Evolutionary conservation across 495 filamentous ascomycete genomes (phyloP), one percentile per base, ranked within the genome.

Genomic region (Talaromyces borbonicus): DNA sequence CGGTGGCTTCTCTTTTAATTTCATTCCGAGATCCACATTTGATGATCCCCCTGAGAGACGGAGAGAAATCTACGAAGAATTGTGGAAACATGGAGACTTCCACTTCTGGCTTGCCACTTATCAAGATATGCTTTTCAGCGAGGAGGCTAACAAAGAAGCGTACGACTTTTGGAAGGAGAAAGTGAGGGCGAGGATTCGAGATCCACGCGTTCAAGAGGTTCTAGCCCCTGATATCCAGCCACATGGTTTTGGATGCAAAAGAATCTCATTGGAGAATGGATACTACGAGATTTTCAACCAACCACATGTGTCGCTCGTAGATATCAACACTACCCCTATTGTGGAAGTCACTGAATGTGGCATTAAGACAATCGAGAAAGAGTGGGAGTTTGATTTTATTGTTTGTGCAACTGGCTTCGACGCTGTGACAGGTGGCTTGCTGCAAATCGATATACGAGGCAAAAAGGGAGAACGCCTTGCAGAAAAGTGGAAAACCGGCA

Each of bases 1-100:
- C 7, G 29, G 29, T 31, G 29, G 29, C 29, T 31, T 31, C 29
- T 4, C 3, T 31, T 31, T 31, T 8, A 31, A 31, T n/a, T 31
- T 31, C 29, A 31, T 31, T 31, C 29, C 29, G 29, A 31, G 6
- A 49, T 56, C 56, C 15, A 65, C 68, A 1, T 70, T 71, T 48
- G 67, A 77, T 5, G 69, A 68, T 18, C 58, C 64, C 8, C 55
- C 62, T 2, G 69, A 70, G 26, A 56, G 75, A 41, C 58, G 73
- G 1, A 60, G 71, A 16, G 56, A 47, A 5, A 57, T 67, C 20
- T 77, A 63, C 47, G 60, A 80, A 24, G 49, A 61, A 14, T 51
- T 76, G 2, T 80, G 66, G 66, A 48, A 63, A 7, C 46, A 60
- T 0, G 75, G 74, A 15, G 75, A 74, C 18, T 76, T 75, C 49